Conservation (phyloP, 2,329 filamentous ascomycete genomes). For the Tympanopsis confertula region DNA sequence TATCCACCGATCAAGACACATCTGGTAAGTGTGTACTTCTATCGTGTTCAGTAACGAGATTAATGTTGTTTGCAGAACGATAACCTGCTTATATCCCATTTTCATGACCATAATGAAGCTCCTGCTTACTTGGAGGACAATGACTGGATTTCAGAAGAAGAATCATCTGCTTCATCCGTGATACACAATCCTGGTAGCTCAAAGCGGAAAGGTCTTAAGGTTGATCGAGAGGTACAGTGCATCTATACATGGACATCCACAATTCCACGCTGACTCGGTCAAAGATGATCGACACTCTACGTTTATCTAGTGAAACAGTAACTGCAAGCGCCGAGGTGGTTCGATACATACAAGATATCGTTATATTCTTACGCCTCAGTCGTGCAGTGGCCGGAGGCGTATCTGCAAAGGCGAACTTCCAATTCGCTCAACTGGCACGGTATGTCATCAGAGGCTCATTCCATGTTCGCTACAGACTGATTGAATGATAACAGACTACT, state of each 20-base stretch:
- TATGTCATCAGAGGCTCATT: not conserved
- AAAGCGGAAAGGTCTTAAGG: too few species aligned
- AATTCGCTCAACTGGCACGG: not conserved
- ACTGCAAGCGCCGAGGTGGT: not conserved
- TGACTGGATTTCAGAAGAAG: not conserved
- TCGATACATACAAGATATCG: not conserved
- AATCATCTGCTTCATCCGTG: not conserved
- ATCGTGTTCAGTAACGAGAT: too few species aligned
- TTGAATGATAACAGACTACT: not conserved
- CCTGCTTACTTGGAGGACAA: not conserved
- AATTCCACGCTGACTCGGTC: too few species aligned
- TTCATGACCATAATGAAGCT: not conserved
- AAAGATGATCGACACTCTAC: too few species aligned
- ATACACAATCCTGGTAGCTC: not conserved
- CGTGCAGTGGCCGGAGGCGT: not conserved
- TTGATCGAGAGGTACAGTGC: too few species aligned
- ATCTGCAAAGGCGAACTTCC: not conserved
- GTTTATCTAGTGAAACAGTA: not conserved
- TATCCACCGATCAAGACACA: not conserved
- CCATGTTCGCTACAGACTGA: not conserved
- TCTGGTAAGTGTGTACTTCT: not conserved
- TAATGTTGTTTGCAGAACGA: not conserved
- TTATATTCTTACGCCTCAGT: not conserved
- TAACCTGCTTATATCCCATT: not conserved
- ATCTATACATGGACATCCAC: too few species aligned